These are phyloP conservation scores for Penicillium ochrochloron DNA, from an alignment of 495 filamentous ascomycete genomes.

Conservation along the genomic window DNA sequence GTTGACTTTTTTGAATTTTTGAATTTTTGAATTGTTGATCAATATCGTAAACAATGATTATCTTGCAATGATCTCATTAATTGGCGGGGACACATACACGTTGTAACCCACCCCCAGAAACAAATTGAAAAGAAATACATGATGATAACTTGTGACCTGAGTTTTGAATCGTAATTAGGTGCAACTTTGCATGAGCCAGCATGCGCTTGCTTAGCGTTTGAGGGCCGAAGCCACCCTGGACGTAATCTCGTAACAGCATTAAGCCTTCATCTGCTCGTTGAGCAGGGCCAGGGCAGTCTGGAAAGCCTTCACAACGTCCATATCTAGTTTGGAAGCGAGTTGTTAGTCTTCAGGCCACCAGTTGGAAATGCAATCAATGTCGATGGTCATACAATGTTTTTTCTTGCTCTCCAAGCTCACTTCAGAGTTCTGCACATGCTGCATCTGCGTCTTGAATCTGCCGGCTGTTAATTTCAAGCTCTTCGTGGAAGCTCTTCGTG, in stretches of 20 bases:
- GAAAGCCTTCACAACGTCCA: conserved; percentile 79
- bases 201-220: conserved; percentile 1
- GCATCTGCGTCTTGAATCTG: conserved; percentile 76
- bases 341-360: conserved; percentile 6
- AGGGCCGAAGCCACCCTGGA: background rate
- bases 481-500: conserved; percentile 14
- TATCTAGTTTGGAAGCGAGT: conserved; percentile 51
- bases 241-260: conserved; percentile 2
- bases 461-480: conserved; percentile 9
- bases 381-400: conserved; percentile 64
- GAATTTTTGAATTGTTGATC: background rate
- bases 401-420: conserved; percentile 69
- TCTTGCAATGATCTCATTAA: background rate
- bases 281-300: conserved; percentile 76
- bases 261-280: conserved; percentile 41
- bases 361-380: background rate
- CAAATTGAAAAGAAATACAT: conserved; percentile 7
- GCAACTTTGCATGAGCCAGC: conserved; percentile 10
- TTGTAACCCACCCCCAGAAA: background rate
- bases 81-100: background rate
- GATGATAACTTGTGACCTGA: background rate
- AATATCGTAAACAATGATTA: background rate
- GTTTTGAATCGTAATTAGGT: background rate
- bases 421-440: conserved; percentile 73
- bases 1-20: background rate